These are phyloP conservation scores for Austroboletus novae-zelandiae DNA, from an alignment of 1,284 basidiomycete species.

Conservation along the genomic window DNA sequence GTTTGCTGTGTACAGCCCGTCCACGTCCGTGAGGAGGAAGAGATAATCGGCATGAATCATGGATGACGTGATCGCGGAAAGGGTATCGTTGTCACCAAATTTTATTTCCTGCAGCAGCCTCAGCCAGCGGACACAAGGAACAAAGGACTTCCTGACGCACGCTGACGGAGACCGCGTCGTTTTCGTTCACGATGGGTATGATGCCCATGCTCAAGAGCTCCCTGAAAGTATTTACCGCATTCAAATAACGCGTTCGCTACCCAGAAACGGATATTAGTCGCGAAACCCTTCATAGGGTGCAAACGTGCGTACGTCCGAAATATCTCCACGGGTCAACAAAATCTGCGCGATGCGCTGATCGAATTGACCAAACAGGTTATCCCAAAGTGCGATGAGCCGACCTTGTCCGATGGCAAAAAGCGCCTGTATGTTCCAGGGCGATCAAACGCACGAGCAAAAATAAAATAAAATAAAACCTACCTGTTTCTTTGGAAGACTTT, in stretches of 20 bases:
- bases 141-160: slow-evolving; percentile 47
- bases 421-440: slow-evolving; percentile 52
- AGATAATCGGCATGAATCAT: slow-evolving; percentile 98
- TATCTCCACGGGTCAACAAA: slow-evolving; percentile 90
- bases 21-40: slow-evolving; percentile 96
- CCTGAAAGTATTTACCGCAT: slow-evolving; percentile 90
- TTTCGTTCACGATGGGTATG: slow-evolving; percentile 94
- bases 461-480: too few relatives aligned
- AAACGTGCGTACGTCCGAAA: slow-evolving; percentile 82
- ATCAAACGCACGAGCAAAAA: not conserved
- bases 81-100: slow-evolving; percentile 99
- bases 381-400: slow-evolving; percentile 93
- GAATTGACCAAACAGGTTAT: slow-evolving; percentile 91
- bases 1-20: slow-evolving; percentile 94
- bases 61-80: slow-evolving; percentile 94
- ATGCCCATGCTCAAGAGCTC: slow-evolving; percentile 89
- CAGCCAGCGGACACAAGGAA: not conserved
- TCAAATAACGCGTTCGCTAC: slow-evolving; percentile 88
- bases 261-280: slow-evolving; percentile 4
- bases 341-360: slow-evolving; percentile 97
- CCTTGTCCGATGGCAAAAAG: slow-evolving; percentile 97
- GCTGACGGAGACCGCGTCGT: slow-evolving; percentile 93
- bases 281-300: too few relatives aligned
- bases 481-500: slow-evolving; percentile 88
- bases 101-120: slow-evolving; percentile 80